Conservation (phyloP, 31 red algal genomes). For the Odonthalia washingtoniensis region DNA sequence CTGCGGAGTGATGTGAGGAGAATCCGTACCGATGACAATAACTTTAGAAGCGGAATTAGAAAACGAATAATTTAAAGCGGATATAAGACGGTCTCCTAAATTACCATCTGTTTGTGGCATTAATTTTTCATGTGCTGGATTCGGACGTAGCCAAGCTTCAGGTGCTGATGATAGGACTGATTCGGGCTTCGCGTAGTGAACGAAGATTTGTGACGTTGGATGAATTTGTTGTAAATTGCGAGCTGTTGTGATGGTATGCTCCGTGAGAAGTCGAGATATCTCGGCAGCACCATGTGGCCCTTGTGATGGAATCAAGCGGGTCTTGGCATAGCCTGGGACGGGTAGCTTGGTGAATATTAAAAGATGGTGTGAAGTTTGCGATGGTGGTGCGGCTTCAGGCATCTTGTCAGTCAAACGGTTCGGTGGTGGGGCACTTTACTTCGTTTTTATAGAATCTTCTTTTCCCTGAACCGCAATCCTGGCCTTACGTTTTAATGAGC, state of each 20-base stretch:
- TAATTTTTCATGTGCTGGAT: conserved; percentile 19
- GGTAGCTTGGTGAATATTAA: conserved; percentile 92
- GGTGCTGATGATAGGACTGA: background rate
- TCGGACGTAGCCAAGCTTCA: conserved; percentile 11
- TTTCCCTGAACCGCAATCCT: no score
- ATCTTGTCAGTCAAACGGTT: no score
- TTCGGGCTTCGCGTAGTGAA: conserved; percentile 53
- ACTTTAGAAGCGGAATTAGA: conserved; percentile 48
- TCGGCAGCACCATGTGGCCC: conserved; percentile 72
- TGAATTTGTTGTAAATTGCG: conserved; percentile 28
- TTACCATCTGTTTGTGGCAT: conserved; percentile 61
- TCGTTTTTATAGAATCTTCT: no score
- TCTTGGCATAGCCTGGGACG: conserved; percentile 82
- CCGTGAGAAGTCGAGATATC: conserved; percentile 67
- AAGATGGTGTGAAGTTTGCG: no score
- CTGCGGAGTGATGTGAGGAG: conserved; percentile 53
- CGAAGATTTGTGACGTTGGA: background rate
- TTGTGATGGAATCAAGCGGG: conserved; percentile 78
- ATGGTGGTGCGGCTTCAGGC: no score
- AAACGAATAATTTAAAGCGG: conserved; percentile 71
- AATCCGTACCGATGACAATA: conserved; percentile 82
- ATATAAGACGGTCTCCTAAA: conserved; percentile 64
- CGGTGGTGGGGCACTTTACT: no score
- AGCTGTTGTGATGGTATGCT: conserved; percentile 56
- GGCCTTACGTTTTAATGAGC: no score